Evolutionary conservation across 2,329 filamentous ascomycete genomes (phyloP).

Genomic region (Lachnellula willkommii): DNA sequence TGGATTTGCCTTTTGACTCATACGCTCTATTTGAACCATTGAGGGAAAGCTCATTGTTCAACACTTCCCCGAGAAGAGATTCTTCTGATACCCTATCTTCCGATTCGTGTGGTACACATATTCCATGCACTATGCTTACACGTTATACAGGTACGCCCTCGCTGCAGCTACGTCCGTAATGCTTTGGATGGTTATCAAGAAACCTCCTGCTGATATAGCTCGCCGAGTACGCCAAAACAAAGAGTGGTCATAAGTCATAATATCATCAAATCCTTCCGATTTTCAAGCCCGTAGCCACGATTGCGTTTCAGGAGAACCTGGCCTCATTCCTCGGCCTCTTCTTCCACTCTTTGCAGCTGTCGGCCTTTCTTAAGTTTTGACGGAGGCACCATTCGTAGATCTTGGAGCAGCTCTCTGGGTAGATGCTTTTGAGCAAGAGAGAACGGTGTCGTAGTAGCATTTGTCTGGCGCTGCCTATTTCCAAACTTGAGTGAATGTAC

Average conservation of each 20-base stretch:
- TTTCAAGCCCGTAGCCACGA: slow-evolving; percentile 8
- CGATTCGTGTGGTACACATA: no score
- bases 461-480: slow-evolving; percentile 71
- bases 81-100: no score
- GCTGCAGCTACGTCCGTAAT: slow-evolving; percentile 83
- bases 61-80: no score
- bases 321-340: slow-evolving; percentile 38
- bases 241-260: slow-evolving; percentile 54
- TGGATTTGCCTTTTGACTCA: no score
- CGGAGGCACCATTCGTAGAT: slow-evolving; percentile 66
- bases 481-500: slow-evolving; percentile 29
- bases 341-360: slow-evolving; percentile 34
- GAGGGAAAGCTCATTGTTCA: no score
- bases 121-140: background rate
- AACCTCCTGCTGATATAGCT: slow-evolving; percentile 67
- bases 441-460: slow-evolving; percentile 67
- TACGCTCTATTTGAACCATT: no score
- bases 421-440: slow-evolving; percentile 79
- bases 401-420: slow-evolving; percentile 75
- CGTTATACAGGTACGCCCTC: slow-evolving; percentile 68
- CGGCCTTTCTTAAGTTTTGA: slow-evolving; percentile 40
- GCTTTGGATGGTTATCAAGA: slow-evolving; percentile 92
- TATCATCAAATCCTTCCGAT: slow-evolving; percentile 18
- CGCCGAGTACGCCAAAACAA: slow-evolving; percentile 72
- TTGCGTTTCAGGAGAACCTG: background rate